Percentiles rank a stretch among this genome's conserved stretches.
Evolutionary conservation across 2,329 filamentous ascomycete species (phyloP).

Genomic region (Verticillium albo-atrum): DNA sequence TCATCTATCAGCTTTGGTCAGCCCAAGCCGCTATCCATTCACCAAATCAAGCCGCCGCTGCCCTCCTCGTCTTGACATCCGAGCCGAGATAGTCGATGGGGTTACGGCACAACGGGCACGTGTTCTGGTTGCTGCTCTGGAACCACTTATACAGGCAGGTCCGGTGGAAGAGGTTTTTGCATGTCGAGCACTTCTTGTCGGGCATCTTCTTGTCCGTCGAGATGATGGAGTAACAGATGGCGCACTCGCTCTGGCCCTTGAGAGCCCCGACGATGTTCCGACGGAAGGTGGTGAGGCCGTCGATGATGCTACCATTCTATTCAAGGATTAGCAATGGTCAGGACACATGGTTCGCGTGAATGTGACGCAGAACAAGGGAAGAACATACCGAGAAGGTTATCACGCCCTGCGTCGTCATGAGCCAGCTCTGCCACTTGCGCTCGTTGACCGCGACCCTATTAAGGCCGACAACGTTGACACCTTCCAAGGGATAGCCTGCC

Average conservation of each 20-base stretch:
- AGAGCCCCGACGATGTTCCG: conserved; percentile 83
- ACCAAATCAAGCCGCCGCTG: neutral
- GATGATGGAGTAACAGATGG: conserved; percentile 95
- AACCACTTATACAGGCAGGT: conserved; percentile 96
- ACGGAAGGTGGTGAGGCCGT: conserved; percentile 80
- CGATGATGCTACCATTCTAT: conserved; percentile 77
- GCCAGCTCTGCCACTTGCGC: conserved; percentile 88
- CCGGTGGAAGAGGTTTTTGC: conserved; percentile 90
- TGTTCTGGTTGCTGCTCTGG: conserved; percentile 84
- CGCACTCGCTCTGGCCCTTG: conserved; percentile 91
- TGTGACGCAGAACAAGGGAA: neutral
- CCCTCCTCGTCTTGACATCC: conserved; percentile 24
- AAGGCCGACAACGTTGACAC: conserved; percentile 69
- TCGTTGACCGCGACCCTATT: conserved; percentile 85
- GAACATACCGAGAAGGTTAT: conserved; percentile 75
- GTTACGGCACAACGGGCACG: conserved; percentile 89
- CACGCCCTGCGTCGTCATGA: conserved; percentile 82
- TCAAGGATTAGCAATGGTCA: neutral
- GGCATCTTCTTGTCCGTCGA: conserved; percentile 84
- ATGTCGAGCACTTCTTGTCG: conserved; percentile 86
- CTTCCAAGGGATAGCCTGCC: conserved; percentile 74
- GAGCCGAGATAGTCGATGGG: conserved; percentile 62
- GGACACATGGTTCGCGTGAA: neutral
- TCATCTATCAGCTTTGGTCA: too few species aligned
- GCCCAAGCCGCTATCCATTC: too few species aligned